Evolutionary conservation across 1,284 basidiomycete genomes (phyloP), one percentile per base, ranked within the genome.

Genomic region (Leccinum pachyderme): DNA sequence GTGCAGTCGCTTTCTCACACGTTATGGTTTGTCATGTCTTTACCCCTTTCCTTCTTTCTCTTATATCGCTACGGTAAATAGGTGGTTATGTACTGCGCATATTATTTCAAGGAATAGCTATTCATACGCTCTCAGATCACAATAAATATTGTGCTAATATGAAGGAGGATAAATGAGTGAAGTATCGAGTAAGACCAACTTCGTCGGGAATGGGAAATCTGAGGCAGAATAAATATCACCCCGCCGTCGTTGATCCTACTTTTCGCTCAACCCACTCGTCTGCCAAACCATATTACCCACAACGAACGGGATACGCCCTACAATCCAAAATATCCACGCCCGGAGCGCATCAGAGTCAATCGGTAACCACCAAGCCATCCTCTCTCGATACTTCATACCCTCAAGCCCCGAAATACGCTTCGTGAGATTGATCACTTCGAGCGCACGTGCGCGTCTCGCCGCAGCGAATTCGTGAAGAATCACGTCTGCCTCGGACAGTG

Each of bases 181-280:
- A 3, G 7, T 28, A 28, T 28, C 4, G 27, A 28, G 13, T 32
- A 32, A 32, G 6, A 12, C 32, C 13, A 2, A 13, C 32, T 32
- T 32, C 32, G 32, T 0, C 12, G 32, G 15, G 13, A 31, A 33
- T 33, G 13, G 13, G 32, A 7, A 15, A 13, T 15, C 13, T 13
- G 13, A 33, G 32, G 18, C 1, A 18, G 1, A 18, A 18, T 18
- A 18, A 18, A 18, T 18, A 18, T 18, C 18, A 33, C 15, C 32
- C 32, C 13, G 32, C 32, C 12, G 13, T 3, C 32, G 6, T 15
- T 15, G 13, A 15, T 15, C 33, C 15, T 59, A 67, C 24, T 49
- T 59, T 47, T 54, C 53, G 11, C 58, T 51, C 18, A 67, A 51
- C 22, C 64, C 67, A 39, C 64, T 67, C n/a, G 62, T 2, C 6